phyloP scores from a whole-genome alignment of 345 rosid genomes.

The Moricandia arvensis region DNA sequence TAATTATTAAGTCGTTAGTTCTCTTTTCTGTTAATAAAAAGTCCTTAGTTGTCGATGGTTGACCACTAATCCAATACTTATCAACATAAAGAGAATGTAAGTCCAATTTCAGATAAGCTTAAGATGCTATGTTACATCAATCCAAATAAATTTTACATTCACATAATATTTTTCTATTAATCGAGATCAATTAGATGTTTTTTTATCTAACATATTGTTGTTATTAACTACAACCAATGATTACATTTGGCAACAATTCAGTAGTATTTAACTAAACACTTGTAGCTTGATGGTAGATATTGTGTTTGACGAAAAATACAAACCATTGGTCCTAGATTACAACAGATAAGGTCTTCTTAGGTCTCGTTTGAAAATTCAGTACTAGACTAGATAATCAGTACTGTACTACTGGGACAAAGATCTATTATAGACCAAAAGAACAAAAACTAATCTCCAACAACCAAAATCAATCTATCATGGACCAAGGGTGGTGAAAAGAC shows the following conservation, averaged over 20 bases:
- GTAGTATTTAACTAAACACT: not conserved
- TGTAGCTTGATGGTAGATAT: too few species aligned
- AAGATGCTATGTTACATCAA: not conserved
- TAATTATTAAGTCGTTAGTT: not conserved
- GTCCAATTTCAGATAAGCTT: not conserved
- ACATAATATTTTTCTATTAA: not conserved
- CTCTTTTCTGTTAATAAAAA: not conserved
- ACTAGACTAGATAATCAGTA: not conserved
- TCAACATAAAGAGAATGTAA: not conserved
- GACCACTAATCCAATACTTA: constrained; percentile 3
- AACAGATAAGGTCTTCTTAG: not conserved
- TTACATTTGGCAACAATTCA: not conserved
- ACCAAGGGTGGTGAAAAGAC: not conserved
- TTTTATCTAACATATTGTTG: not conserved
- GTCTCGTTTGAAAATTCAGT: not conserved
- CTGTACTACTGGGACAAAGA: not conserved
- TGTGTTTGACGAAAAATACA: not conserved
- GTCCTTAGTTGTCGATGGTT: not conserved
- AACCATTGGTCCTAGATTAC: not conserved
- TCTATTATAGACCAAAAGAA: not conserved
- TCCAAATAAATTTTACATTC: not conserved
- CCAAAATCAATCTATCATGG: not conserved
- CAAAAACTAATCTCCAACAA: not conserved
- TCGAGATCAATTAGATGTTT: not conserved
- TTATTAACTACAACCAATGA: not conserved